Base-by-base conservation (phyloP, 805 yeast genomes). In the Metschnikowia hibisci region DNA sequence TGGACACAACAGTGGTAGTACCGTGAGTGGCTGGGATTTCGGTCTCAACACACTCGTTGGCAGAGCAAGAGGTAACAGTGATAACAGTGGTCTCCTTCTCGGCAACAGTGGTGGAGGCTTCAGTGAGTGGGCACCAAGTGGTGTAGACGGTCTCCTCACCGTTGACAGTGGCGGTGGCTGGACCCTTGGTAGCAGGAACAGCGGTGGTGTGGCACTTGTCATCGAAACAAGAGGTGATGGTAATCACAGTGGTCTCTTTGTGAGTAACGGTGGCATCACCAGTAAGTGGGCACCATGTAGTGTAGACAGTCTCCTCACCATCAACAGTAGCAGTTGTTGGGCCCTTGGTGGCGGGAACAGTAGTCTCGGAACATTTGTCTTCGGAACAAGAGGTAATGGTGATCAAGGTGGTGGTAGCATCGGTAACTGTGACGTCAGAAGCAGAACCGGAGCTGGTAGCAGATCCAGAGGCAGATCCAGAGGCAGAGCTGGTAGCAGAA, bases 281-380 rank as follows among this genome's bases (percentile, higher is more conserved):
- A 44, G 62, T 44, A 25, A 62, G 45, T 45, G 73, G 73, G 49
- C 70, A 64, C 58, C 57, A 66, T 31, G 72, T 66, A 47, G 73
- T 64, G 51, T 48, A 52, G 14, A 43, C 48, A 14, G 62, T 60
- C 16, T 27, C 46, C 15, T 27, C 39, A 29, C 49, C 60, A 38
- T 43, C 50, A 25, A 45, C 44, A 26, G 62, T 57, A 27, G 53
- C 48, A 14, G 66, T 52, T 33, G 54, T 39, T 6, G 60, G 55
- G 39, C 73, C 73, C 42, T 69, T 60, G 41, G 73, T 67, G 30
- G 57, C 55, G 13, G 66, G 52, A 34, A 47, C 56, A 23, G 54
- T 40, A 34, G 52, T 46, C 27, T 36, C 42, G 36, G 51, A 29
- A 51, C 74, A 69, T 44, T 51, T 60, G 53, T 66, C 37, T 42